Percentiles rank a stretch among this genome's conserved stretches.
These are phyloP conservation scores for Xylaria intraflava DNA, from an alignment of 495 filamentous ascomycete species.

Conservation along the genomic window DNA sequence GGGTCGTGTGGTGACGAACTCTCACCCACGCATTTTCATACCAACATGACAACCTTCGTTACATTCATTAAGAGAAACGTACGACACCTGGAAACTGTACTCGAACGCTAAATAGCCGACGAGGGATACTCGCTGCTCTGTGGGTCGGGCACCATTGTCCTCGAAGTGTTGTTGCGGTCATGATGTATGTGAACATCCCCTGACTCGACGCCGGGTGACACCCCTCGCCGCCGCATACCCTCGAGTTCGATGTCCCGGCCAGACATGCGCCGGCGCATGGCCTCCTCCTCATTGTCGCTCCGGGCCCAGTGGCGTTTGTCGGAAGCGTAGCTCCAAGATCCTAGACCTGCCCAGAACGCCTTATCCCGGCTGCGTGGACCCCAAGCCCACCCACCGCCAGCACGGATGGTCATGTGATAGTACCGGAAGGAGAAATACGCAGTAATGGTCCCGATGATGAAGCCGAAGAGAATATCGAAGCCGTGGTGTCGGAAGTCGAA, in stretches of 20 bases:
- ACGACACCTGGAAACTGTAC: not conserved
- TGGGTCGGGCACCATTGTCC: not conserved
- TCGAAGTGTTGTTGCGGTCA: slow-evolving; percentile 15
- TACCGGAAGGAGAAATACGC: slow-evolving; percentile 48
- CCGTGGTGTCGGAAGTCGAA: slow-evolving; percentile 85
- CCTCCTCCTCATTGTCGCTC: slow-evolving; percentile 31
- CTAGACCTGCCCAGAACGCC: slow-evolving; percentile 56
- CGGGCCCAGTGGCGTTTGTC: slow-evolving; percentile 30
- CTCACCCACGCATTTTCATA: not conserved
- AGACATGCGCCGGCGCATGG: slow-evolving; percentile 10
- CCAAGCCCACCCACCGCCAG: slow-evolving; percentile 54
- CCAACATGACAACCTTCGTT: not conserved
- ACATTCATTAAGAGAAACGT: not conserved
- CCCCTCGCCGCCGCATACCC: slow-evolving; percentile 15
- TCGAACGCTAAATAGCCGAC: not conserved
- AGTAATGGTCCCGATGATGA: slow-evolving; percentile 50
- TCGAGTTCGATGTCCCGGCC: slow-evolving; percentile 24
- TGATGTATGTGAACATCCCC: slow-evolving; percentile 4
- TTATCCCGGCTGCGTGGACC: slow-evolving; percentile 46
- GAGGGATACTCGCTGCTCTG: slow-evolving; percentile 2
- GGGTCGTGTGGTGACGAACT: too few species aligned
- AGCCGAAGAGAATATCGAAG: slow-evolving; percentile 81
- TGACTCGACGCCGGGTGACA: slow-evolving; percentile 6
- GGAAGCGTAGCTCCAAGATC: slow-evolving; percentile 46
- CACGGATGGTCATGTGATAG: slow-evolving; percentile 59